Conservation (phyloP, 2,329 filamentous ascomycete genomes). For the Venturia oleaginea region DNA sequence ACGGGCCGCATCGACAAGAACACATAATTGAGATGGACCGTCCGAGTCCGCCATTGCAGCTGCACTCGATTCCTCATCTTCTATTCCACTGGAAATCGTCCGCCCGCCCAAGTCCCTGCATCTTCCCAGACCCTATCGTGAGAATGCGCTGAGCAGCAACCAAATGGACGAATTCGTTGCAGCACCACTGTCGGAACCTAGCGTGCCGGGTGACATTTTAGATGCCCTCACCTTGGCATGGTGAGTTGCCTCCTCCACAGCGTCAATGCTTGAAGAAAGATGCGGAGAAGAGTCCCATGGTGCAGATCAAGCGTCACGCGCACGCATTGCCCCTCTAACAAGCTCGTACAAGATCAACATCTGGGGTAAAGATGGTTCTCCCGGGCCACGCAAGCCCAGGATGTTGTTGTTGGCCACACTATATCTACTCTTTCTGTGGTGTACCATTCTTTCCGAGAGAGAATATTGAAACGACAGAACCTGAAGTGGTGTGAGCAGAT, state of each 20-base stretch:
- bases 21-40: background rate
- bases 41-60: background rate
- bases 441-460: background rate
- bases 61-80: background rate
- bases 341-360: conserved; percentile 3
- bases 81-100: background rate
- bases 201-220: background rate
- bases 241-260: background rate
- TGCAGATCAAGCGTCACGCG: conserved; percentile 6
- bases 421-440: background rate
- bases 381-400: background rate
- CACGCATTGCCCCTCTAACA: background rate
- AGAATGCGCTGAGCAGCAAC: background rate
- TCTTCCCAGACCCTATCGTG: background rate
- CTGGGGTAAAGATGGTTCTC: conserved; percentile 4
- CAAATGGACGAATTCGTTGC: background rate
- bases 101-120: background rate
- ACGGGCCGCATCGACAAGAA: background rate
- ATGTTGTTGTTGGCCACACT: background rate
- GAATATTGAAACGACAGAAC: background rate
- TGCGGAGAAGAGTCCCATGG: conserved; percentile 9
- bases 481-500: background rate
- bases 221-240: background rate
- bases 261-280: background rate
- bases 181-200: background rate